A percentile compares a stretch with the other conserved stretches of the same genome.
Conservation (phyloP, 306 rosid genomes). For the Fragaria nilgerrensis region DNA sequence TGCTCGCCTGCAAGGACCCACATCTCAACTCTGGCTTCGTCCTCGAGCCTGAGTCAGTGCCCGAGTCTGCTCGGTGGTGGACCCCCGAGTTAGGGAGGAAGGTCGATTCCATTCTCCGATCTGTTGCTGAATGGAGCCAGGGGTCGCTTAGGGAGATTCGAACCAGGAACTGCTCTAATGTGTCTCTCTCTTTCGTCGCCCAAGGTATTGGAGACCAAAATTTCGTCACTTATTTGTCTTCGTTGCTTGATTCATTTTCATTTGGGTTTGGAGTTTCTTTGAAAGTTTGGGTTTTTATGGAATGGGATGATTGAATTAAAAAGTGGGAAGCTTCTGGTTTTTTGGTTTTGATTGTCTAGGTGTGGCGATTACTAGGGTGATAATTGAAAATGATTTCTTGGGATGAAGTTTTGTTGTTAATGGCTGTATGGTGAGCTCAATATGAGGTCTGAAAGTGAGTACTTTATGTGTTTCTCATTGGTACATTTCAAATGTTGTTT, state of each 20-base stretch:
- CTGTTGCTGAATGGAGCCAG: conserved; percentile 52
- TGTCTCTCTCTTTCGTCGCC: conserved; percentile 55
- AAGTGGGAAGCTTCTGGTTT: not conserved
- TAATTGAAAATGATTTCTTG: too few relatives aligned
- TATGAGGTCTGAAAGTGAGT: not conserved
- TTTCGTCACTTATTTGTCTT: not conserved
- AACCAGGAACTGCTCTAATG: conserved; percentile 70
- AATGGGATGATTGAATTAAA: not conserved
- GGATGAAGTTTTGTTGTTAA: too few relatives aligned
- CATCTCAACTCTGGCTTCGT: conserved; percentile 58
- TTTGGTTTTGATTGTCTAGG: too few relatives aligned
- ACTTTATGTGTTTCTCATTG: not conserved
- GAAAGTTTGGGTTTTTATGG: not conserved
- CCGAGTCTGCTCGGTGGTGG: conserved; percentile 64
- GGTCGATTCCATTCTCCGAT: conserved; percentile 78
- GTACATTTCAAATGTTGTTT: not conserved
- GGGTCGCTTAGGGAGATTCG: conserved; percentile 56
- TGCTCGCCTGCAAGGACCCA: conserved; percentile 59
- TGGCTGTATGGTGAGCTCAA: too few relatives aligned
- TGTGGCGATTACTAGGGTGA: too few relatives aligned
- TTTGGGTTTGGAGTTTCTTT: not conserved
- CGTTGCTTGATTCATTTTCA: not conserved
- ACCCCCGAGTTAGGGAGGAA: conserved; percentile 51
- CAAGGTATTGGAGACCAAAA: conserved; percentile 40
- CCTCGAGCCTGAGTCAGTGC: conserved; percentile 53